Evolutionary conservation across 768 basidiomycete species (phyloP).

Genomic region (Royoungia palumana): DNA sequence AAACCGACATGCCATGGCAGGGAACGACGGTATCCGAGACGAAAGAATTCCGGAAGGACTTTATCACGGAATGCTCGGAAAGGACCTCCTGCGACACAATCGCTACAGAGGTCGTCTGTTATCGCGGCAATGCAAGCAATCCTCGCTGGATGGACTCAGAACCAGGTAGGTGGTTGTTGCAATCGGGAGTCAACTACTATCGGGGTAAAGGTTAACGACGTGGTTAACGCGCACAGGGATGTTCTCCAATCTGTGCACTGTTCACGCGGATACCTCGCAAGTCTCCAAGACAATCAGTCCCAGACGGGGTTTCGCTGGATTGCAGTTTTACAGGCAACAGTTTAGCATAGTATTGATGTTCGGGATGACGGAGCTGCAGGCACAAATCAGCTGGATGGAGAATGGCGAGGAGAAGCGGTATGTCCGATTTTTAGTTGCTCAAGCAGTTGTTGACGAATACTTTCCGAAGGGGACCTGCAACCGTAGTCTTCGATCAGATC

Average conservation of each 20-base stretch:
- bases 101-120: conserved; percentile 31
- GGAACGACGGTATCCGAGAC: conserved; percentile 29
- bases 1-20: conserved; percentile 10
- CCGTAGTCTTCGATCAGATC: conserved; percentile 32
- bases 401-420: conserved; percentile 27
- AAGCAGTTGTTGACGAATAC: background rate
- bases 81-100: conserved; percentile 26
- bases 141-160: conserved; percentile 33
- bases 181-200: too few species aligned
- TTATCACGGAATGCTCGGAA: conserved; percentile 30
- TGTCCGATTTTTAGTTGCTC: background rate
- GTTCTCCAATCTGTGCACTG: conserved; percentile 23
- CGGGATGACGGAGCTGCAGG: conserved; percentile 46
- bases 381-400: conserved; percentile 44
- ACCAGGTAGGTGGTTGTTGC: conserved; percentile 16
- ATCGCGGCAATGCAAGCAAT: conserved; percentile 20
- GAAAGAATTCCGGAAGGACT: conserved; percentile 32
- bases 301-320: conserved; percentile 26
- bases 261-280: conserved; percentile 27
- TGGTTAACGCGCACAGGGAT: conserved; percentile 18
- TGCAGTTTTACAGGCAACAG: conserved; percentile 30
- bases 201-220: background rate
- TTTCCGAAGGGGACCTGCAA: conserved; percentile 28
- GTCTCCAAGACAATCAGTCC: conserved; percentile 31
- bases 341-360: conserved; percentile 43